These are phyloP conservation scores for Lenzites betulinus DNA, from an alignment of 768 basidiomycete genomes.

Conservation along the genomic window DNA sequence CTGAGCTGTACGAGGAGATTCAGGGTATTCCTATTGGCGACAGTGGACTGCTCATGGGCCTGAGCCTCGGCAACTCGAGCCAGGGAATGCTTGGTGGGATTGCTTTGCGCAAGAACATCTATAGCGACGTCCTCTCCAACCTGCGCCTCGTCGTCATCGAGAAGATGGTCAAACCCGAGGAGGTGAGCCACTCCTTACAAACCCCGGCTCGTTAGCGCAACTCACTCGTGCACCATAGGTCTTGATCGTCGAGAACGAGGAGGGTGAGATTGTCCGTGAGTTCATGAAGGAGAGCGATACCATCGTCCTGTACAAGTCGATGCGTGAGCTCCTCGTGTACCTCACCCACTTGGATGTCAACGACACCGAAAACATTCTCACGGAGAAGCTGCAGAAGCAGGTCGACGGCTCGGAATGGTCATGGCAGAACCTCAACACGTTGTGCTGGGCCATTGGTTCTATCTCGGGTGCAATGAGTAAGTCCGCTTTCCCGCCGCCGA, in stretches of 20 bases:
- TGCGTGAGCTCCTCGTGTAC: slow-evolving; percentile 97
- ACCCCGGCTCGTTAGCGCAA: slow-evolving; percentile 2
- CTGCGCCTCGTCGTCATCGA: slow-evolving; percentile 95
- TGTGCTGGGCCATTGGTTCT: slow-evolving; percentile 99
- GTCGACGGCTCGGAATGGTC: slow-evolving; percentile 99
- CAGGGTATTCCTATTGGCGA: slow-evolving; percentile 89
- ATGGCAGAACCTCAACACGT: slow-evolving; percentile 98
- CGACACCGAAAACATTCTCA: slow-evolving; percentile 96
- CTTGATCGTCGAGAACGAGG: slow-evolving; percentile 97
- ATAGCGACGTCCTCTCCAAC: slow-evolving; percentile 93
- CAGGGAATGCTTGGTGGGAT: slow-evolving; percentile 74
- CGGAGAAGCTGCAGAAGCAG: slow-evolving; percentile 96
- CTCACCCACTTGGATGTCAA: slow-evolving; percentile 95
- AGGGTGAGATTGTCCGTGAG: slow-evolving; percentile 98
- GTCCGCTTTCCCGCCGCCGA: slow-evolving; percentile 33
- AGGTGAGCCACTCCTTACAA: slow-evolving; percentile 53
- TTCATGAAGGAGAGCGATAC: slow-evolving; percentile 99
- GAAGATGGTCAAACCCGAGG: slow-evolving; percentile 99
- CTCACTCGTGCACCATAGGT: slow-evolving; percentile 54
- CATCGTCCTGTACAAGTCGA: slow-evolving; percentile 97
- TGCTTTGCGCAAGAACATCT: slow-evolving; percentile 90
- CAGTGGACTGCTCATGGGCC: slow-evolving; percentile 82
- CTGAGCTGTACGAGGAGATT: slow-evolving; percentile 96
- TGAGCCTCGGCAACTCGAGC: slow-evolving; percentile 76
- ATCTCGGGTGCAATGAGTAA: slow-evolving; percentile 99